phyloP scores from a whole-genome alignment of 495 filamentous ascomycete genomes.

The Penicillium goetzii region DNA sequence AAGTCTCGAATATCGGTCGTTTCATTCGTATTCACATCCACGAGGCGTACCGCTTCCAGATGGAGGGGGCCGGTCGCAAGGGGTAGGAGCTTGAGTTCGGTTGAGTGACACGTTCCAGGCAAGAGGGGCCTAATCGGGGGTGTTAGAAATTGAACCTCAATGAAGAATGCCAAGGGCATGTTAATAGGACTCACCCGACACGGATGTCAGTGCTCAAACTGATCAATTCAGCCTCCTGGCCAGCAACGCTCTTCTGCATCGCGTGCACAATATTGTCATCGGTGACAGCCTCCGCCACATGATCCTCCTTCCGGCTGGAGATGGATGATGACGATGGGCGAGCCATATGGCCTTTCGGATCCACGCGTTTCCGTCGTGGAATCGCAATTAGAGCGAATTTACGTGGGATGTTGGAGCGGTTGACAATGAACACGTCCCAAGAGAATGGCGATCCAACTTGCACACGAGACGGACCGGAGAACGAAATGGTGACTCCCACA shows the following conservation, averaged over 20 bases:
- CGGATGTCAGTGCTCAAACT: slow-evolving; percentile 83
- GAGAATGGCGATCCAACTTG: slow-evolving; percentile 74
- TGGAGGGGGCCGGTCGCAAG: slow-evolving; percentile 73
- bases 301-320: slow-evolving; percentile 46
- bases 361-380: slow-evolving; percentile 72
- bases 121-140: slow-evolving; percentile 60
- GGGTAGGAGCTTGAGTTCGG: slow-evolving; percentile 78
- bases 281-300: slow-evolving; percentile 75
- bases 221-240: slow-evolving; percentile 75
- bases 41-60: slow-evolving; percentile 78
- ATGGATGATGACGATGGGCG: slow-evolving; percentile 53
- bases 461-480: slow-evolving; percentile 64
- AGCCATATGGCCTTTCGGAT: slow-evolving; percentile 61
- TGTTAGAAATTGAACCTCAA: neutral
- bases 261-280: slow-evolving; percentile 85
- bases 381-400: slow-evolving; percentile 83
- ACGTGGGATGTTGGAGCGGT: slow-evolving; percentile 67
- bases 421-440: slow-evolving; percentile 91
- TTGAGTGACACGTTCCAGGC: slow-evolving; percentile 77
- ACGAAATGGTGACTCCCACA: slow-evolving; percentile 76
- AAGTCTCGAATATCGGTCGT: slow-evolving; percentile 81
- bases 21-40: slow-evolving; percentile 81
- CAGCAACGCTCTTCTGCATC: slow-evolving; percentile 71
- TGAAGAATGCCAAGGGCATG: neutral
- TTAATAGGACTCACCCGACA: slow-evolving; percentile 64